A percentile compares a stretch with the other conserved stretches of the same genome.
These are phyloP conservation scores for Elsinoe ampelina DNA, from an alignment of 2,329 filamentous ascomycete genomes.

Conservation along the genomic window DNA sequence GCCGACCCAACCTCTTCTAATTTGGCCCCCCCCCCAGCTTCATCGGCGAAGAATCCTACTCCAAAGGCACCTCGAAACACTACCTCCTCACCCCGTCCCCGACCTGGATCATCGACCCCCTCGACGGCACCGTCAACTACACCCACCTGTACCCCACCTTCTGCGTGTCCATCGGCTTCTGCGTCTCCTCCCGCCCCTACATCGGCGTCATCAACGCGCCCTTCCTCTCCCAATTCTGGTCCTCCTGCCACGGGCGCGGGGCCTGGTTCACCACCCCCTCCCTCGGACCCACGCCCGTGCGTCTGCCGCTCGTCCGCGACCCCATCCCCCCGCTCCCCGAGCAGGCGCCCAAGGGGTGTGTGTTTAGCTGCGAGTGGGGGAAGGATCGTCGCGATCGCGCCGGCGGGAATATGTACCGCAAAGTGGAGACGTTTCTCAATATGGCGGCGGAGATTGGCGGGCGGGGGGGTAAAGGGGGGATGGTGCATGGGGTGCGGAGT, in stretches of 20 bases:
- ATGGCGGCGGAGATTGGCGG: conserved; percentile 60
- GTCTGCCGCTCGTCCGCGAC: conserved; percentile 53
- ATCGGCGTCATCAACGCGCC: conserved; percentile 67
- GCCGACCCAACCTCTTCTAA: conserved; percentile 6
- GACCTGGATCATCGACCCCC: conserved; percentile 68
- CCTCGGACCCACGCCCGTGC: conserved; percentile 46
- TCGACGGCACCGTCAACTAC: conserved; percentile 75
- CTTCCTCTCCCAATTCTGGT: conserved; percentile 60
- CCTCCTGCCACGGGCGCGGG: conserved; percentile 55
- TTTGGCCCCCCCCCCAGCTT: conserved; percentile 44
- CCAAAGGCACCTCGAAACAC: conserved; percentile 54
- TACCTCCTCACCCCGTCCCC: conserved; percentile 57
- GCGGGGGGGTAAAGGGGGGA: conserved; percentile 58
- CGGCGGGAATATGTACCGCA: conserved; percentile 60
- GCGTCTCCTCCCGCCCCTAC: conserved; percentile 49
- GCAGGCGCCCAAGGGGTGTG: conserved; percentile 57
- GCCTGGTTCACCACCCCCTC: conserved; percentile 45
- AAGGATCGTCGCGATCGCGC: conserved; percentile 60
- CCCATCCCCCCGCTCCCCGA: conserved; percentile 55
- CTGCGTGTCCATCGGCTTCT: conserved; percentile 66
- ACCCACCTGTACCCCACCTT: conserved; percentile 75
- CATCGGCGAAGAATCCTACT: conserved; percentile 69
- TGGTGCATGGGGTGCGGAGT: conserved; percentile 69
- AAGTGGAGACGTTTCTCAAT: conserved; percentile 65
- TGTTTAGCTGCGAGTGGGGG: conserved; percentile 71